These are phyloP conservation scores for Lachnellula subtilissima DNA, from an alignment of 2,329 filamentous ascomycete genomes.

Conservation along the genomic window DNA sequence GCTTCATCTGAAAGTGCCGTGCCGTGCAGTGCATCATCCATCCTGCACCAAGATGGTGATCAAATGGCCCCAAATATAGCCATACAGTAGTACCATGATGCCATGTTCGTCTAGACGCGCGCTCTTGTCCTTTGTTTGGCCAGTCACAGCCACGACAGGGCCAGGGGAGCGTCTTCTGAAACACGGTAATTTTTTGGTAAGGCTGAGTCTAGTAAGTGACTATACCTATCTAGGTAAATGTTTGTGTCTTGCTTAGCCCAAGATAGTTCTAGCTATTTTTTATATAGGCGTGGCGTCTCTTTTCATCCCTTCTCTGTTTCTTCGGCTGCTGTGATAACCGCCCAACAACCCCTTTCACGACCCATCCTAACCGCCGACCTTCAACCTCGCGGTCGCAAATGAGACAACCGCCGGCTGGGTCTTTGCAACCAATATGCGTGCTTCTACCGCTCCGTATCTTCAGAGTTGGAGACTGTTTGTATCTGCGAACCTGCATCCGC, in stretches of 20 bases:
- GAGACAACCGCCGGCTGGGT: constrained; percentile 11
- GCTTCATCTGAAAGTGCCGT: too few relatives aligned
- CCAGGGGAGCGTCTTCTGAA: too few relatives aligned
- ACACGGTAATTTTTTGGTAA: neutral
- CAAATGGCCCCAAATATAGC: neutral
- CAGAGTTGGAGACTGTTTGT: constrained; percentile 8
- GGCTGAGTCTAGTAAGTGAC: too few relatives aligned
- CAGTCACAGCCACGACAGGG: neutral
- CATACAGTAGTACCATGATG: neutral
- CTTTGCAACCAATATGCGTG: constrained; percentile 5
- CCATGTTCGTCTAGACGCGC: neutral
- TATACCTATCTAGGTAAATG: too few relatives aligned
- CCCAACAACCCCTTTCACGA: neutral
- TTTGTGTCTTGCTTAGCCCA: neutral
- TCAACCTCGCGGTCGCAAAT: constrained; percentile 5
- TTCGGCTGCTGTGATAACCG: neutral
- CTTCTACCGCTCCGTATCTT: neutral
- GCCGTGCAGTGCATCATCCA: too few relatives aligned
- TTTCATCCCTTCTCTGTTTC: neutral
- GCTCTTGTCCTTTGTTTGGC: neutral
- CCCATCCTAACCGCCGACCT: neutral
- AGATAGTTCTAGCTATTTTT: neutral
- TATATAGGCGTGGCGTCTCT: neutral
- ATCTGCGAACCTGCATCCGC: constrained; percentile 3
- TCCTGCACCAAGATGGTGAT: too few relatives aligned